phyloP scores from a whole-genome alignment of 1,139 yeast genomes.

The Saccharomyces hybrid region DNA sequence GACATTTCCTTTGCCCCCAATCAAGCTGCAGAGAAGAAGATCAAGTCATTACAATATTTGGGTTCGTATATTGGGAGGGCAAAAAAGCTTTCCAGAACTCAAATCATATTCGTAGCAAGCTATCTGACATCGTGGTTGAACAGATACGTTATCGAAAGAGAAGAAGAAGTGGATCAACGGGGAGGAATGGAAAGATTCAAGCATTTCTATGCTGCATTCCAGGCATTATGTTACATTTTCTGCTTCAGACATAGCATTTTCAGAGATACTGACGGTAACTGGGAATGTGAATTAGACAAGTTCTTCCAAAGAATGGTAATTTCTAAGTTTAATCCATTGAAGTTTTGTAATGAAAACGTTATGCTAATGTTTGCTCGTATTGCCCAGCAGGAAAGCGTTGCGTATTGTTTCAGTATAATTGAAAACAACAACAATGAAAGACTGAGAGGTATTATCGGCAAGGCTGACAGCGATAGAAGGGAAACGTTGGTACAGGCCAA shows the following conservation, averaged over 20 bases:
- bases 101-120: slow-evolving; percentile 72
- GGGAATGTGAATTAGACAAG: slow-evolving; percentile 82
- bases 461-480: slow-evolving; percentile 12
- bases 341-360: slow-evolving; percentile 89
- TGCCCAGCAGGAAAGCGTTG: slow-evolving; percentile 82
- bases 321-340: slow-evolving; percentile 86
- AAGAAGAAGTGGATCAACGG: slow-evolving; percentile 62
- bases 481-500: slow-evolving; percentile 32
- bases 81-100: slow-evolving; percentile 58
- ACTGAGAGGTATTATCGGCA: slow-evolving; percentile 36
- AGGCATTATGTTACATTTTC: slow-evolving; percentile 81
- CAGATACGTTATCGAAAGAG: slow-evolving; percentile 74
- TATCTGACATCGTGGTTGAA: slow-evolving; percentile 79
- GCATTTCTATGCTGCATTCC: slow-evolving; percentile 87
- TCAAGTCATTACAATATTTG: slow-evolving; percentile 85
- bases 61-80: slow-evolving; percentile 92
- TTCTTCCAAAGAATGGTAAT: slow-evolving; percentile 81
- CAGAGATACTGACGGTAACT: slow-evolving; percentile 38
- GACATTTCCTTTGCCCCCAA: slow-evolving; percentile 69
- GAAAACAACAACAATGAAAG: slow-evolving; percentile 68
- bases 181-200: slow-evolving; percentile 77
- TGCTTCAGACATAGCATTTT: slow-evolving; percentile 74
- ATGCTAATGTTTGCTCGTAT: slow-evolving; percentile 90
- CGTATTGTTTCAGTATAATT: slow-evolving; percentile 87
- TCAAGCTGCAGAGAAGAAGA: slow-evolving; percentile 65